Evolutionary conservation across 2,329 filamentous ascomycete species (phyloP), one percentile per base, ranked within the genome.

Genomic region (Xylariaceae sp.): DNA sequence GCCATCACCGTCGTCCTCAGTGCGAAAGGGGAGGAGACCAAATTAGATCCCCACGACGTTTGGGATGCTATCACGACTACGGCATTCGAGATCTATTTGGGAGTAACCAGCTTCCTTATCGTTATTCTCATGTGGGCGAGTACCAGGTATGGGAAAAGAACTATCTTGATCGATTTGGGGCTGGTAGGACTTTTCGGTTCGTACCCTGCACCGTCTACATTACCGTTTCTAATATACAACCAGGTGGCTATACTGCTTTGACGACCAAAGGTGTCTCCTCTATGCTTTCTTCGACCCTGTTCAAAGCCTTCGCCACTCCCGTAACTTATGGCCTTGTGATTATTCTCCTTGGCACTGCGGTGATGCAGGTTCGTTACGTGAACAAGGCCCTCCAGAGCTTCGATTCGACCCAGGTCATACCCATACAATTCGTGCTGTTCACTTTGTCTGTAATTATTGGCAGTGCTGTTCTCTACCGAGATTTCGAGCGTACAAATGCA

Each of bases 341-440:
- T 49, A 80, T 97, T 47, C 80, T 99, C 30, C 78, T 94, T 19
- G 80, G 76, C 45, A 97, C 92, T 1, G 94, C 94, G 5, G 77
- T 99, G 56, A 91, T 97, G 87, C 94, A 99, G 73, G 92, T 99
- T 64, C 92, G 90, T 68, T 99, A 97, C 68, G 82, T 99, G 69
- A 99, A 97, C 74, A 88, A 80, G 62, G 79, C 81, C 9, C 77
- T 99, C 50, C 91, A 96, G 69, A 85, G 89, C 46, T 99, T 97
- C 74, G 90, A 96, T 71, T 96, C 94, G 5, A 99, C 94, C 0
- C 91, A 96, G 70, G 94, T 99, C 63, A 99, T 99, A 60, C 94
- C 94, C 0, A 94, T 94, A 11, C 94, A 99, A 67, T 99, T 99
- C 65, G 94, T 99, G 48, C 82, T 95, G 60, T 99, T 99, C 70